Evolutionary conservation across 2,329 filamentous ascomycete species (phyloP).

Genomic region (Endoconidiophora polonica): DNA sequence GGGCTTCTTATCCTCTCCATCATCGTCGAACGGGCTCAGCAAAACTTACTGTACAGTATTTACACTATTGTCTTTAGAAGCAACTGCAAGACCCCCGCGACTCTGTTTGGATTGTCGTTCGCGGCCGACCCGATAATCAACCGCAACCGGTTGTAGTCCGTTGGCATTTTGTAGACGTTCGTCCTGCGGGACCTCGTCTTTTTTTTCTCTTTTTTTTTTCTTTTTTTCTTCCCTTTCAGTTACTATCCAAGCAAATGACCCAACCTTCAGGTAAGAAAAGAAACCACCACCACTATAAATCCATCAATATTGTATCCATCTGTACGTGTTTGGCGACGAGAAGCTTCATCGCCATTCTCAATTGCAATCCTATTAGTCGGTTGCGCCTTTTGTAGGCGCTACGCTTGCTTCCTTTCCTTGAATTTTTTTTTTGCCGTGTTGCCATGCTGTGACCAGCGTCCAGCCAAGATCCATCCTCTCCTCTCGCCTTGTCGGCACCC

Average conservation of each 20-base stretch:
- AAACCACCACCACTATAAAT: not conserved
- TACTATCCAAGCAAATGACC: slow-evolving; percentile 10
- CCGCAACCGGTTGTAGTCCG: slow-evolving; percentile 5
- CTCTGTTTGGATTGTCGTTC: not conserved
- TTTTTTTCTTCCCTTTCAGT: not conserved
- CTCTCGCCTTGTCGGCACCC: not conserved
- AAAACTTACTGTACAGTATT: not conserved
- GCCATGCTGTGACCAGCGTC: too few species aligned
- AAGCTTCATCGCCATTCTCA: too few species aligned
- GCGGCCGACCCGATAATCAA: not conserved
- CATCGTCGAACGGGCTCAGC: not conserved
- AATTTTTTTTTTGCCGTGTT: too few species aligned
- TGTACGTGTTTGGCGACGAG: too few species aligned
- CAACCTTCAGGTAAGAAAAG: slow-evolving; percentile 9
- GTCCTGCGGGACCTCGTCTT: slow-evolving; percentile 10
- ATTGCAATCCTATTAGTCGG: too few species aligned
- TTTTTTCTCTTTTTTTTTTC: slow-evolving; percentile 4
- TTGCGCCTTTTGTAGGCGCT: not conserved
- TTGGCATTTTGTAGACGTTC: slow-evolving; percentile 1
- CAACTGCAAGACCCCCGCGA: not conserved
- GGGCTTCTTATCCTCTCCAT: not conserved
- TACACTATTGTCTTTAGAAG: not conserved
- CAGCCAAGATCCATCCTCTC: too few species aligned
- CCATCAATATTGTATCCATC: too few species aligned
- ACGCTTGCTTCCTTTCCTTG: not conserved